phyloP scores from a whole-genome alignment of 2,329 filamentous ascomycete species.

The Trichoderma koningiopsis region DNA sequence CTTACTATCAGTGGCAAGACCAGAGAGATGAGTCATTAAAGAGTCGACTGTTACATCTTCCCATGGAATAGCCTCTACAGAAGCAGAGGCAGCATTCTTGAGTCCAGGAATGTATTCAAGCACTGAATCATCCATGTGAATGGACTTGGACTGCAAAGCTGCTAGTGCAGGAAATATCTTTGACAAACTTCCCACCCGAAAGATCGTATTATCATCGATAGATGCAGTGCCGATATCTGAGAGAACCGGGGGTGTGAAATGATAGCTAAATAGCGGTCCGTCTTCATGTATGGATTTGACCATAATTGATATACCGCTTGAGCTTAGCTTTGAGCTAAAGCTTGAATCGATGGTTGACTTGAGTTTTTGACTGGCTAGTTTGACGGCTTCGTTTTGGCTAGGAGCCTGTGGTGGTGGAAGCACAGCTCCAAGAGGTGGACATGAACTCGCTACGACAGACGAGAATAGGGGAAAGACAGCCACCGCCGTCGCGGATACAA shows the following conservation, averaged over 20 bases:
- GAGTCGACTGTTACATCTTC: constrained; percentile 50
- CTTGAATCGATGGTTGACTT: neutral
- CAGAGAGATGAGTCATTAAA: constrained; percentile 50
- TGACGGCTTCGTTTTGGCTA: neutral
- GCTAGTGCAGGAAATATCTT: neutral
- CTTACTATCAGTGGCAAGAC: constrained; percentile 44
- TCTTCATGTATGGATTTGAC: constrained; percentile 23
- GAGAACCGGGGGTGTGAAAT: constrained; percentile 34
- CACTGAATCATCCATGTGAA: neutral
- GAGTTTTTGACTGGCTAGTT: neutral
- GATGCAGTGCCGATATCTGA: constrained; percentile 28
- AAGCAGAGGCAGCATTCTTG: neutral
- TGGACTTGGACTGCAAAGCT: neutral
- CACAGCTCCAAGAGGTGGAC: neutral
- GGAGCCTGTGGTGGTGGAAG: neutral
- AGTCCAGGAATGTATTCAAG: neutral
- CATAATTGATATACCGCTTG: constrained; percentile 25
- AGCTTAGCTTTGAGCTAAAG: neutral
- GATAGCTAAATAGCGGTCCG: constrained; percentile 46
- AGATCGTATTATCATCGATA: neutral
- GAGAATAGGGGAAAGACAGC: neutral
- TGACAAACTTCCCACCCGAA: neutral
- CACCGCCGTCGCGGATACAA: neutral
- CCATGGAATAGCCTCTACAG: constrained; percentile 45
- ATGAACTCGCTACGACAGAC: neutral